Base-by-base conservation (phyloP, 1,284 basidiomycete species). In the Leccinum fuscescens region DNA sequence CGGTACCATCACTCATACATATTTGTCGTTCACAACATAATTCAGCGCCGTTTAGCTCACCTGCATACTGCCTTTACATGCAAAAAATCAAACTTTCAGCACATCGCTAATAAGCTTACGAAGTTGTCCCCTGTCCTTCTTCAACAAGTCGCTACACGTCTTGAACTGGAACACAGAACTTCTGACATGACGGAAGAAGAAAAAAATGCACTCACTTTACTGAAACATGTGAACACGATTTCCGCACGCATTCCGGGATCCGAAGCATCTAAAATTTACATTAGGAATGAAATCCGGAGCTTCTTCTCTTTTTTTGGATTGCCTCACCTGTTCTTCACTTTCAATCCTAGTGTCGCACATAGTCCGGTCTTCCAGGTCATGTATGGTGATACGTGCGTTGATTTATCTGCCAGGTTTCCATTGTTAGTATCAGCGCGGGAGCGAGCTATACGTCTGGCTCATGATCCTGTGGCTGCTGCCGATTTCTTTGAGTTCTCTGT, bases 331-430 rank as follows among this genome's bases (percentile, higher is more conserved):
- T 65, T 60, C 3, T 65, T 65, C 11, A 65, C 58, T 1, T 65
- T 65, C 22, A 65, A 65, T 17, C 61, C 58, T 0, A 53, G 33
- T n/a, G 27, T 49, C 24, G 61, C 56, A 0, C 64, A 65, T 12
- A 65, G 64, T 9, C 64, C 64, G 0, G 51, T 65, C 1, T 65
- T 65, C 8, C 64, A 65, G 7, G 64, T 65, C 0, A 65, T 65
- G 56, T 65, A 27, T 59, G 56, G 61, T 3, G 54, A 65, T 6
- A 2, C 0, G 0, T 63, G 3, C 5, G 22, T 65, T 3, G 54
- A 65, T n/a, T n/a, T 65, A 3, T 53, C 58, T 0, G 3, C 24
- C 0, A n/a, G 17, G 0, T 65, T 65, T 24, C 64, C 64, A 12
- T 63, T 1, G 1, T 14, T 65, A 0, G 56, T 60, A 0, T 42